Evolutionary conservation across 2,329 filamentous ascomycete species (phyloP), one percentile per base, ranked within the genome.

Genomic region (Penicillium sp.): DNA sequence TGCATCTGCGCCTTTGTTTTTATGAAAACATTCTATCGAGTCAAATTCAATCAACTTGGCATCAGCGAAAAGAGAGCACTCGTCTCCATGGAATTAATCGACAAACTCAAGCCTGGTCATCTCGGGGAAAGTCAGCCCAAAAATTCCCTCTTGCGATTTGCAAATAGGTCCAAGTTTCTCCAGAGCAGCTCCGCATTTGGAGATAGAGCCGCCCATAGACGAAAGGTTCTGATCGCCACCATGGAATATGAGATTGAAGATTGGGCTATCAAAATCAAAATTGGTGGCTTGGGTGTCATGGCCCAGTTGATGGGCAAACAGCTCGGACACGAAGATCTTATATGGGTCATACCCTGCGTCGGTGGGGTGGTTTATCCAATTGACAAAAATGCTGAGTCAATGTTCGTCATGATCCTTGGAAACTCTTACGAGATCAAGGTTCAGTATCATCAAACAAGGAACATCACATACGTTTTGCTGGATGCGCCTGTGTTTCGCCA

Each of bases 181-280:
- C 72, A 74, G 47, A 72, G 67, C 47, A 73, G 62, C 6, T 67
- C 72, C 21, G 69, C 67, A 1, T 71, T 74, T 47, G 67, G 65
- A 29, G 61, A 60, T 32, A 67, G 64, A 39, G 59, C 62, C n/a
- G 69, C 75, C 18, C 66, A 61, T 34, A 57, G 76, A 43, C 75
- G 83, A n/a, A 87, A 81, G 31, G 82, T 87, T 2, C 77, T 89
- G 21, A 86, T 89, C 49, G 86, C 85, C 11, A 88, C 86, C 6
- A 87, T 89, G 83, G 86, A 89, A 69, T 89, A 89, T 70, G 85
- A 88, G 57, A 88, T 89, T 56, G 83, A 86, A 52, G 86, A 89
- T 66, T 88, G 86, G 83, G 79, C 73, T 4, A 86, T 89, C 72
- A 88, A 87, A 71, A 85, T 89, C 72, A 89, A 89, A 72, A 89